A percentile compares a stretch with the other conserved stretches of the same genome.
These are phyloP conservation scores for Citrus trifoliata DNA, from an alignment of 345 rosid species.

Conservation along the genomic window DNA sequence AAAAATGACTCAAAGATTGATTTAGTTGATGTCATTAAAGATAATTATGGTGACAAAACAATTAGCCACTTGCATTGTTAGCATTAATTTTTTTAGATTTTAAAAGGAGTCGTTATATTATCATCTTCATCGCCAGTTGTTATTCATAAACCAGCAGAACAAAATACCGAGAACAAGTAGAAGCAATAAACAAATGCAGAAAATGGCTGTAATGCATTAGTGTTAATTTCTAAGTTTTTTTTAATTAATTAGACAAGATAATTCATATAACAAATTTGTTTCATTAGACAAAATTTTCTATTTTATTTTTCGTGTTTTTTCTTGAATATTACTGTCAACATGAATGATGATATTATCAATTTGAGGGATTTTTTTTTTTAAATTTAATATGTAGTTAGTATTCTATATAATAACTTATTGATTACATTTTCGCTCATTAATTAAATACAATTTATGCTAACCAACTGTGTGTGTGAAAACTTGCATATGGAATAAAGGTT, in stretches of 20 bases:
- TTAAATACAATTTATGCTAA: no score
- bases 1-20: no score
- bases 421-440: no score
- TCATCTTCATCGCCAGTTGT: background rate
- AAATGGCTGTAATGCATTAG: background rate
- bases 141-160: background rate
- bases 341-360: background rate
- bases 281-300: background rate
- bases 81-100: background rate
- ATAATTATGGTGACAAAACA: background rate
- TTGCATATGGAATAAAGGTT: background rate
- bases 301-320: background rate
- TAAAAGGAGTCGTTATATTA: background rate
- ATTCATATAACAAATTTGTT: background rate
- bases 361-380: accelerated
- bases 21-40: background rate
- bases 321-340: background rate
- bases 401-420: no score
- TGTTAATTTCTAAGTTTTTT: background rate
- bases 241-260: background rate
- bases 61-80: no score
- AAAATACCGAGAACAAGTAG: background rate
- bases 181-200: background rate
- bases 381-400: no score
- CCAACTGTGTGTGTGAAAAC: no score